Percentiles rank a stretch among this genome's conserved stretches.
Conservation (phyloP, 2,329 filamentous ascomycete genomes). For the Pseudogymnoascus destructans region DNA sequence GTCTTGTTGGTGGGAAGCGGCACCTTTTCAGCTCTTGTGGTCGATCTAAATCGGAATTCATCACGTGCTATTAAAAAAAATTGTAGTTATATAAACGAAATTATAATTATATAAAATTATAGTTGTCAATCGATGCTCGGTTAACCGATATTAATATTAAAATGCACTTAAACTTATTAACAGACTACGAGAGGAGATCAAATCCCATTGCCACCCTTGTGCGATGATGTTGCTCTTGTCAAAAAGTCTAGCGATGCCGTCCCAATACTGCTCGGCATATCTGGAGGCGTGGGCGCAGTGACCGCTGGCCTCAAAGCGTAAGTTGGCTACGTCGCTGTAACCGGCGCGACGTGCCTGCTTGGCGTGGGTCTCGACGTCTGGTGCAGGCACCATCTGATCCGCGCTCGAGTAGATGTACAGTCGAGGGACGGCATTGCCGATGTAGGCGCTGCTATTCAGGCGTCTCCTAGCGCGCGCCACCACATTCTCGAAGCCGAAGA, state of each 20-base stretch:
- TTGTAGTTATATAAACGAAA: not conserved
- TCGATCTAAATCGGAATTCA: not conserved
- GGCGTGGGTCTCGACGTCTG: not conserved
- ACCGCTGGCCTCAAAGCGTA: not conserved
- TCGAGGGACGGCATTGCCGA: not conserved
- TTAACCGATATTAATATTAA: not conserved
- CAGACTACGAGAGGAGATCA: not conserved
- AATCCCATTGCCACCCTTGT: not conserved
- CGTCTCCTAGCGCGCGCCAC: not conserved
- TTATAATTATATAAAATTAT: not conserved
- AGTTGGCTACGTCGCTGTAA: not conserved
- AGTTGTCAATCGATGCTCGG: not conserved
- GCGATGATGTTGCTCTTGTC: not conserved
- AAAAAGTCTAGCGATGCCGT: not conserved
- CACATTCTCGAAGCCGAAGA: conserved; percentile 20
- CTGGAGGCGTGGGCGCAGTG: not conserved
- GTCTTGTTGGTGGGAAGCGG: not conserved
- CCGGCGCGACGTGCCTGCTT: not conserved
- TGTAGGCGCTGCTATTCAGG: not conserved
- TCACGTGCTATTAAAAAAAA: not conserved
- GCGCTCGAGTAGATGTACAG: not conserved
- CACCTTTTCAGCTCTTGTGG: not conserved
- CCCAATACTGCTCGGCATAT: not conserved
- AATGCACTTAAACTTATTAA: not conserved
- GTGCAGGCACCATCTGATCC: not conserved